Evolutionary conservation across 108 stramenopile genomes (phyloP).

Genomic region (Nannochloropsis gaditana): DNA sequence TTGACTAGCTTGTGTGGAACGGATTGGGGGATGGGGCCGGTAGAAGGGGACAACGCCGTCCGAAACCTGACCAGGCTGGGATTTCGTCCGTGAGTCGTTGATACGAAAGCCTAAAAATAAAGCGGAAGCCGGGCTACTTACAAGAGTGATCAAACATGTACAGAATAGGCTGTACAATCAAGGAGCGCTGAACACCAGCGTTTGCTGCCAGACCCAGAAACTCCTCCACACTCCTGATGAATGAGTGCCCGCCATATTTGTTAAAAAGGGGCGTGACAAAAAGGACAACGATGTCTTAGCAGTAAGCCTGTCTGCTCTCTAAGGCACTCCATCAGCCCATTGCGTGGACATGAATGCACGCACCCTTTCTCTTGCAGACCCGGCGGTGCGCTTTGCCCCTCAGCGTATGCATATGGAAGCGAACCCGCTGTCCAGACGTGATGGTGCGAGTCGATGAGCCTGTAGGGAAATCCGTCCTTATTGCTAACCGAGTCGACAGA

Average conservation of each 20-base stretch:
- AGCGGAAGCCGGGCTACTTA: neutral
- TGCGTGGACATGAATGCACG: neutral
- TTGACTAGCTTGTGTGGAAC: neutral
- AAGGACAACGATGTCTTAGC: neutral
- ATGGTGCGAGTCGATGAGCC: conserved; percentile 17
- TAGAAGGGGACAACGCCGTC: neutral
- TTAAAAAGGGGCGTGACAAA: neutral
- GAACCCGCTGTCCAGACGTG: neutral
- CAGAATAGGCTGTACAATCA: neutral
- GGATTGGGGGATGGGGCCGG: neutral
- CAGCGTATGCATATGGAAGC: neutral
- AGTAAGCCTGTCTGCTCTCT: too few species aligned
- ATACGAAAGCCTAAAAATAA: neutral
- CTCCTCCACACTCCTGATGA: neutral
- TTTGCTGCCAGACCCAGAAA: neutral
- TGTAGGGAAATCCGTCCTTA: neutral
- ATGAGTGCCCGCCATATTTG: neutral
- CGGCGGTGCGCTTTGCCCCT: neutral
- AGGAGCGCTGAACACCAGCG: neutral
- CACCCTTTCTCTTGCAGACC: conserved; percentile 1
- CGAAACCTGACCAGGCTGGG: too few species aligned
- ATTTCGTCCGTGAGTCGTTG: too few species aligned
- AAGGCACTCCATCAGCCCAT: too few species aligned
- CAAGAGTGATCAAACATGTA: conserved; percentile 7
- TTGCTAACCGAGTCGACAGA: neutral